Base-by-base conservation (phyloP, 2,329 filamentous ascomycete species). In the Aspergillus tanneri region DNA sequence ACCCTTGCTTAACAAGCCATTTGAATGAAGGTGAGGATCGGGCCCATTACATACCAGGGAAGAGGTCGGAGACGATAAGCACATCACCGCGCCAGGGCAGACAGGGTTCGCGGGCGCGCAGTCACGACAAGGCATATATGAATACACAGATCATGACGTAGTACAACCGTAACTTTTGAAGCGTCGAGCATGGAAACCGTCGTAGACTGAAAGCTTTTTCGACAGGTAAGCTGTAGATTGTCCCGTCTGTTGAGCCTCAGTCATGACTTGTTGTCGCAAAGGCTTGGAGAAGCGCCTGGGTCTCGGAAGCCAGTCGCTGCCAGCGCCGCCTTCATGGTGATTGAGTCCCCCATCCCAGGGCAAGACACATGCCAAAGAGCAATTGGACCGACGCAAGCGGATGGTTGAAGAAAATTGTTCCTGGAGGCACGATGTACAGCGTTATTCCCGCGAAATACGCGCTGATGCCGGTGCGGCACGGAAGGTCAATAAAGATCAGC, bases 281-380 rank as follows among this genome's bases (percentile, higher is more conserved):
- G 6, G 40, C 23, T 52, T 68, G 62, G 39, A 69, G 65, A 19
- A 79, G 56, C 0, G 65, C 64, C 39, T 70, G 64, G 0, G 70
- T 73, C 6, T 72, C 69, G 0, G 65, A 58, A 3, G 62, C 64
- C 2, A 75, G 66, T 11, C 2, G 70, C 68, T 1, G 75, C 72
- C 7, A 70, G 50, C 2, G 75, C 77, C 2, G 74, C 75, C 49
- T 77, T 75, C 74, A 77, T 78, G 0, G 69, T 63, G 37, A 78
- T 61, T 2, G 76, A 62, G n/a, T n/a, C 3, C 76, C 77, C 76
- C 76, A 79, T 4, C 66, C 74, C 75, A 76, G 78, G 4, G 70
- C 75, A 0, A 77, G 55, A 24, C 66, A 72, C 58, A 78, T 75
- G 14, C 76, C 76, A 2, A 77, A 10, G 3, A 78, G 59, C 3